Percentiles rank a stretch among this genome's conserved stretches.
These are phyloP conservation scores for Hemisphaericaspora xylofermentans DNA, from an alignment of 1,139 yeast genomes.

Conservation along the genomic window DNA sequence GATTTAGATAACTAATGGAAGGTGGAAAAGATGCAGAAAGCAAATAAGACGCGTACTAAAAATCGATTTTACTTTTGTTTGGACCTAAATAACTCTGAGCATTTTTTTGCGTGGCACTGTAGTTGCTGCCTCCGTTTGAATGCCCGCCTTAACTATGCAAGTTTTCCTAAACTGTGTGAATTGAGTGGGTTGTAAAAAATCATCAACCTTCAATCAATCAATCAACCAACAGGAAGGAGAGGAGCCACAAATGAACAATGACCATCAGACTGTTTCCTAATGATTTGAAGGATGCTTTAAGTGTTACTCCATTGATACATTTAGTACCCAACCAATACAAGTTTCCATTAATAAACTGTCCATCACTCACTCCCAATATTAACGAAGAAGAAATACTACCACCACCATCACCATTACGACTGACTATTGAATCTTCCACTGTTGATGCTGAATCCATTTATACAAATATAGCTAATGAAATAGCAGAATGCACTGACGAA, in stretches of 20 bases:
- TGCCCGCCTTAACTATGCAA: too few species aligned
- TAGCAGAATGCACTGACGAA: slow-evolving; percentile 15
- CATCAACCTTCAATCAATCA: background rate
- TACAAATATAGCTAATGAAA: slow-evolving; percentile 17
- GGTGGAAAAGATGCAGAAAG: too few species aligned
- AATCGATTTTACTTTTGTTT: too few species aligned
- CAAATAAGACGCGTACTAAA: too few species aligned
- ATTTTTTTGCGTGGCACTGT: too few species aligned
- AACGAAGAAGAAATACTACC: background rate
- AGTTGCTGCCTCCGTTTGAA: too few species aligned
- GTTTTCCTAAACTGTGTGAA: too few species aligned
- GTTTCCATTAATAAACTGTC: slow-evolving; percentile 19
- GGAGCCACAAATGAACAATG: background rate
- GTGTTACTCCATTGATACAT: slow-evolving; percentile 29
- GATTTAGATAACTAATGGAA: too few species aligned
- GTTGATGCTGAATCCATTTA: background rate
- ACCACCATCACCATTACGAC: background rate
- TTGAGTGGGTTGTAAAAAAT: background rate
- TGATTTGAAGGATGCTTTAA: slow-evolving; percentile 24
- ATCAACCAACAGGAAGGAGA: too few species aligned
- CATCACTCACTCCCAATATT: slow-evolving; percentile 6
- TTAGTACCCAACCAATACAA: slow-evolving; percentile 31
- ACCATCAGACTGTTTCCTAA: slow-evolving; percentile 13
- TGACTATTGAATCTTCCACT: too few species aligned
- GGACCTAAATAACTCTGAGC: too few species aligned